Conservation (phyloP, 176 grass and related monocot genomes). For the bread wheat (Triticum aestivum) region IWGSC_CS_RefSeq_v2.1 NC_057811.1:201495823-201496322, state of each 20-base stretch:
- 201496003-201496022: background rate
- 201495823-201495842: no score
- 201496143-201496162: background rate
- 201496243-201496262: background rate
- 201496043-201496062: no score
- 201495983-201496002: background rate
- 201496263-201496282: background rate
- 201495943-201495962: background rate
- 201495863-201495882: background rate
- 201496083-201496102: background rate
- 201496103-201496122: background rate
- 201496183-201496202: background rate
- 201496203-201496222: background rate
- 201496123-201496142: background rate
- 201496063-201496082: background rate
- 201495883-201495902: background rate
- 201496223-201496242: background rate
- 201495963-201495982: background rate
- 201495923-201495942: no score
- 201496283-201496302: background rate
- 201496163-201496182: background rate
- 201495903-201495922: background rate
- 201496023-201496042: no score
- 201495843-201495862: background rate
- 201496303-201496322: background rate